Base-by-base conservation (phyloP, 495 filamentous ascomycete species). In the Chlorociboria aeruginascens region DNA sequence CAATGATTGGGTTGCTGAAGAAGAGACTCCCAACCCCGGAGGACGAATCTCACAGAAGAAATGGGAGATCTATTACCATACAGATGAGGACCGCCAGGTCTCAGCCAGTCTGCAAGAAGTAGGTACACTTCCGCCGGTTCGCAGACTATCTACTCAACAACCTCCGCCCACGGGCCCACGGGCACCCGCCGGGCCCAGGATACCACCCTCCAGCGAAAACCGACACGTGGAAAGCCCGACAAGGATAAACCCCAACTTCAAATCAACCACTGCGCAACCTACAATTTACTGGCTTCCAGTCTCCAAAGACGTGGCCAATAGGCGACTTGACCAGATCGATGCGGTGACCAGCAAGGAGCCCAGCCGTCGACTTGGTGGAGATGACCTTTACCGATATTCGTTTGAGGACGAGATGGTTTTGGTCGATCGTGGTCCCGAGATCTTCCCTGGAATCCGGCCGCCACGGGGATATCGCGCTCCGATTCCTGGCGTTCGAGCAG, bases 401-500 rank as follows among this genome's bases (percentile, higher is more conserved):
- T 95, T 94, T 57, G 85, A 93, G 65, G 70, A 83, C 46, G 74
- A 70, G 0, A 76, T 81, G 50, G 38, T 61, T 0, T 72, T 94
- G 39, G 83, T 93, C 40, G 86, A 94, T 63, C 66, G 76, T 50
- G 89, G 87, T 3, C 73, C 74, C 6, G 87, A 94, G 60, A 78
- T 78, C 53, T 76, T 78, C 54, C 55, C 69, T 32, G 71, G 70
- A 14, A 74, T 77, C 51, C 63, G 73, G 14, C 72, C 70, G 13
- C 73, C 73, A 29, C 51, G 43, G 34, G 50, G 50, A 6, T 40
- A 46, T 32, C 45, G 50, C 17, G 45, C 45, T 10, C 39, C 45
- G 30, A 17, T 36, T 30, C 32, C 28, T 40, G 51, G 53, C 32
- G 45, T 46, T 11, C 34, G 32, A 32, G 34, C 14, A 9, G 43